These are phyloP conservation scores for Penicillium paxilli DNA, from an alignment of 495 filamentous ascomycete species.

Conservation along the genomic window DNA sequence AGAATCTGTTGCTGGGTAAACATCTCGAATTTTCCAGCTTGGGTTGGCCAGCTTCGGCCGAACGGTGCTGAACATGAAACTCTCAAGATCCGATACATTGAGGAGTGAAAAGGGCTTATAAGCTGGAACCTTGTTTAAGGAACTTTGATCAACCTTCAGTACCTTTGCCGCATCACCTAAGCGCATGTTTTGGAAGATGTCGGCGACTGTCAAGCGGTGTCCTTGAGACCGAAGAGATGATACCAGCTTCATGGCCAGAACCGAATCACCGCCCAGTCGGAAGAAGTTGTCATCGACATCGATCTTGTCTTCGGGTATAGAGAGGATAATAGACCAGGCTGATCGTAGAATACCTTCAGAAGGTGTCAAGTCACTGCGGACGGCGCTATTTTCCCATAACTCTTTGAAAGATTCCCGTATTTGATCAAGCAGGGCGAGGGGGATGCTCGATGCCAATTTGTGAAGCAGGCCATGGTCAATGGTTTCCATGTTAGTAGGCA, in stretches of 20 bases:
- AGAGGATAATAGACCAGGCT: constrained; percentile 48
- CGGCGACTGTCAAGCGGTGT: constrained; percentile 36
- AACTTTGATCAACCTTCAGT: constrained; percentile 26
- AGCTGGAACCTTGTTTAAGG: constrained; percentile 8
- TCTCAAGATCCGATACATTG: constrained; percentile 25
- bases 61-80: constrained; percentile 25
- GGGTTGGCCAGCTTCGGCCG: constrained; percentile 30
- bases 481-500: constrained; percentile 22
- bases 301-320: constrained; percentile 33
- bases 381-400: constrained; percentile 20
- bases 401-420: constrained; percentile 22
- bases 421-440: constrained; percentile 15
- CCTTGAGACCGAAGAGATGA: constrained; percentile 35
- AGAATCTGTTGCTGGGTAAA: constrained; percentile 37
- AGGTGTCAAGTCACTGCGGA: constrained; percentile 25
- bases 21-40: constrained; percentile 34
- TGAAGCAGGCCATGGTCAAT: constrained; percentile 27
- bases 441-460: constrained; percentile 26
- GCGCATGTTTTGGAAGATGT: constrained; percentile 50
- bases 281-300: constrained; percentile 49
- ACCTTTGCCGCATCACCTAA: constrained; percentile 37
- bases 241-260: constrained; percentile 47
- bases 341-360: constrained; percentile 40
- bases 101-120: constrained; percentile 42
- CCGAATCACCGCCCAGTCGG: constrained; percentile 47